A percentile compares a stretch with the other conserved stretches of the same genome.
These are phyloP conservation scores for Ascomycota sp. DNA, from an alignment of 2,329 filamentous ascomycete genomes.

Conservation along the genomic window DNA sequence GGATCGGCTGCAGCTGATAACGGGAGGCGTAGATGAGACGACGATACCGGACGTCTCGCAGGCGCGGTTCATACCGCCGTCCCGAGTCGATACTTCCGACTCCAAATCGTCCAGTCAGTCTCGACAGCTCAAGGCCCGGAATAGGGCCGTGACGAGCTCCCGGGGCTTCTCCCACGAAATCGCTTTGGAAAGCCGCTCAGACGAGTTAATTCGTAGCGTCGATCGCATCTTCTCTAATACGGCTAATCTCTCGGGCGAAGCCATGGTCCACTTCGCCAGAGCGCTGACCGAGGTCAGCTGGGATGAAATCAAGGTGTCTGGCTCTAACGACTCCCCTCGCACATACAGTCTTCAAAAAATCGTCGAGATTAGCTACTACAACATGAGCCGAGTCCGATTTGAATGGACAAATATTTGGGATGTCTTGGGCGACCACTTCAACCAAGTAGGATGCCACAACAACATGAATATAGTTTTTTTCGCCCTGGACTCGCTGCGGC, in stretches of 20 bases:
- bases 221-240: conserved; percentile 96
- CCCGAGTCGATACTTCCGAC: conserved; percentile 30
- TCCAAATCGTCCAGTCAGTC: conserved; percentile 50
- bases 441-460: conserved; percentile 85
- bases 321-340: conserved; percentile 82
- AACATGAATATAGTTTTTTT: conserved; percentile 98
- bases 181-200: conserved; percentile 76
- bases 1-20: conserved; percentile 85
- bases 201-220: conserved; percentile 80
- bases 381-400: conserved; percentile 95
- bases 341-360: conserved; percentile 97
- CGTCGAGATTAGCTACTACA: conserved; percentile 98
- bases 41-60: conserved; percentile 82
- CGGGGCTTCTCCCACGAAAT: conserved; percentile 57
- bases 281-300: conserved; percentile 91
- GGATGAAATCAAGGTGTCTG: conserved; percentile 97
- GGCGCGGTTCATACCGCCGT: conserved; percentile 46
- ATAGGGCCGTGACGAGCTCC: conserved; percentile 35
- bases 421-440: conserved; percentile 95
- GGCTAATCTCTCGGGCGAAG: conserved; percentile 76
- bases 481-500: conserved; percentile 80
- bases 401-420: conserved; percentile 98
- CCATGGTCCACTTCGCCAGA: conserved; percentile 86
- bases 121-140: conserved; percentile 19
- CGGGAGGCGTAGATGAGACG: conserved; percentile 82